Evolutionary conservation across 2,329 filamentous ascomycete genomes (phyloP), one percentile per base, ranked within the genome.

Genomic region (Diaporthe humulicola): DNA sequence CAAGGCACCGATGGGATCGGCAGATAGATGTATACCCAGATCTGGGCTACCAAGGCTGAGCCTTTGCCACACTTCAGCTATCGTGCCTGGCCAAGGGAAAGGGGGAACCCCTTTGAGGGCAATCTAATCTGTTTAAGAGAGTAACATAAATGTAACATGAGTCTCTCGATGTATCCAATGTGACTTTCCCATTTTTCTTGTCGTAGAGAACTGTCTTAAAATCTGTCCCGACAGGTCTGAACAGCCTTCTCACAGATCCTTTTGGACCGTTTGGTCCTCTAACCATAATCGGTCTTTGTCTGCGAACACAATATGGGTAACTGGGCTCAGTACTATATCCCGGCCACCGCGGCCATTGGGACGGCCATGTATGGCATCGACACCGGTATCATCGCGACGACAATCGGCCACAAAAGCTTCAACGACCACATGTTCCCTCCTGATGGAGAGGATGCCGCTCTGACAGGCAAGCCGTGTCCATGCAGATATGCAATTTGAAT

Each of bases 361-460:
- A 71, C 70, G 30, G 70, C 70, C 9, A 71, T 71, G 70, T 71
- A 71, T 61, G 75, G 74, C 2, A 74, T 78, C 50, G 76, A 79
- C 57, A 69, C 70, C 38, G 82, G 81, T 17, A 82, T 83, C 36
- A 81, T 83, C 50, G 81, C 80, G 12, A 82, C 82, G 17, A 83
- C 80, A 0, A 77, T 83, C 9, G 81, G 78, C 28, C 82, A 84
- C 66, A 77, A 79, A 17, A 78, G 78, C 2, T 83, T 83, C 76
- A 80, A 79, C 45, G 67, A 78, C 10, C 81, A 82, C 69, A 82
- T 83, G 79, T 83, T 81, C 52, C 78, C 80, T 0, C 77, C 79
- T 4, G 36, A 76, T 10, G 76, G 75, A 19, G 78, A 77, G 19
- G 80, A 83, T 58, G 77, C 81, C 7, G 69, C 78, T 4, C 70